phyloP scores from a whole-genome alignment of 371 early-diverging fungal genomes.

The Entomophthora muscae region DNA sequence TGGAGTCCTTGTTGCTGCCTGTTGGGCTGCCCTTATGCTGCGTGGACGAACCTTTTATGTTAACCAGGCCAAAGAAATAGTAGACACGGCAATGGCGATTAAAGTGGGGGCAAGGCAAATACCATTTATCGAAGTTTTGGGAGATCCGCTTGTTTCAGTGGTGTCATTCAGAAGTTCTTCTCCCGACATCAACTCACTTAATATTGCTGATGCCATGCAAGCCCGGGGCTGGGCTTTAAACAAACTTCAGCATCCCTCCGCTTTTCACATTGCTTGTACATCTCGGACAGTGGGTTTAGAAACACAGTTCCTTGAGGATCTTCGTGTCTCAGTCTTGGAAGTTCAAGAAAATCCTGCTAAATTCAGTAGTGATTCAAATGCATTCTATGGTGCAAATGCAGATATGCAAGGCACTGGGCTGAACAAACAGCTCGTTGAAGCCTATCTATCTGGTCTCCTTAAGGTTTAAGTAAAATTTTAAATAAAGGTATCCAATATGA shows the following conservation, averaged over 20 bases:
- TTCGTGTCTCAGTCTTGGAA: conserved; percentile 25
- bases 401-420: conserved; percentile 1
- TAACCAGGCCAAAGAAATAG: conserved; percentile 57
- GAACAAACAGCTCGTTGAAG: neutral
- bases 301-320: conserved; percentile 58
- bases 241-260: conserved; percentile 73
- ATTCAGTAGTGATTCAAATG: neutral
- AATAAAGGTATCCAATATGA: too few relatives aligned
- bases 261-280: conserved; percentile 83
- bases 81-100: conserved; percentile 53
- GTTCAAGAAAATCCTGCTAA: neutral
- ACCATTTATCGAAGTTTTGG: conserved; percentile 59
- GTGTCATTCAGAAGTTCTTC: conserved; percentile 48
- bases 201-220: conserved; percentile 59
- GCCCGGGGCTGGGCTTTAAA: conserved; percentile 71
- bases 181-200: conserved; percentile 54
- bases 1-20: conserved; percentile 88
- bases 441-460: neutral
- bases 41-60: conserved; percentile 81
- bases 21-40: conserved; percentile 84
- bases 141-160: conserved; percentile 70
- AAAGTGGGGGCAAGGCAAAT: conserved; percentile 29
- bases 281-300: conserved; percentile 51
- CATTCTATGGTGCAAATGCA: neutral
- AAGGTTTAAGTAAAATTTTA: conserved; percentile 3